Evolutionary conservation across 768 basidiomycete genomes (phyloP), one percentile per base, ranked within the genome.

Genomic region (Dentipellis sp.): DNA sequence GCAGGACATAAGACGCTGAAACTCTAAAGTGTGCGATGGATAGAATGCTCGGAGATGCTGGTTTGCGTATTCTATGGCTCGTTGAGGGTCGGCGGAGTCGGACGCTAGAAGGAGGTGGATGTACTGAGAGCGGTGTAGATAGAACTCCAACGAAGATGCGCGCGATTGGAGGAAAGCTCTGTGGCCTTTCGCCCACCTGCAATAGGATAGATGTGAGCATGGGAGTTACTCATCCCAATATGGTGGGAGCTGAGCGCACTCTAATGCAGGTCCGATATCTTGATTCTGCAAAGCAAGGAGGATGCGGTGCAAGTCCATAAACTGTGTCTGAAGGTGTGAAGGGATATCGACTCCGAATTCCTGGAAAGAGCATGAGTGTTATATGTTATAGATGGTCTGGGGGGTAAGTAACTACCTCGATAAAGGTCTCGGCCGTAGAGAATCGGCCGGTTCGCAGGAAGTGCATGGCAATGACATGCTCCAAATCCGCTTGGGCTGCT

Each of bases 81-180:
- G 72, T 3, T 72, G 57, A 35, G 78, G 74, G 62, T 85, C 71
- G 23, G 81, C 77, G 6, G 84, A 79, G 59, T 81, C 75, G 10
- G 80, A 77, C 34, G 80, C 74, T 50, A 88, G 74, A 17, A 94
- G 77, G 10, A 95, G 74, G 3, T 84, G 83, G 54, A 97, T 79
- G 67, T 91, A 97, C 67, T 93, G 86, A 10, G 91, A 93, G 23
- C 91, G 88, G 63, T 97, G 91, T 23, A 98, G 79, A 65, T 86
- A 75, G 67, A 95, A 99, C 62, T 93, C 91, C 10, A 99, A 78
- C 0, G 90, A 78, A 1, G 94, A 95, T 9, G 80, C 80, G 35
- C 86, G 84, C 5, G 75, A 70, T 48, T 74, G 74, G 11, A 97
- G 75, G 66, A 90, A 94, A 3, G 64, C 54, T 29, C 79, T 77